phyloP scores from a whole-genome alignment of 306 rosid genomes.

The Sophora flavescens region DNA sequence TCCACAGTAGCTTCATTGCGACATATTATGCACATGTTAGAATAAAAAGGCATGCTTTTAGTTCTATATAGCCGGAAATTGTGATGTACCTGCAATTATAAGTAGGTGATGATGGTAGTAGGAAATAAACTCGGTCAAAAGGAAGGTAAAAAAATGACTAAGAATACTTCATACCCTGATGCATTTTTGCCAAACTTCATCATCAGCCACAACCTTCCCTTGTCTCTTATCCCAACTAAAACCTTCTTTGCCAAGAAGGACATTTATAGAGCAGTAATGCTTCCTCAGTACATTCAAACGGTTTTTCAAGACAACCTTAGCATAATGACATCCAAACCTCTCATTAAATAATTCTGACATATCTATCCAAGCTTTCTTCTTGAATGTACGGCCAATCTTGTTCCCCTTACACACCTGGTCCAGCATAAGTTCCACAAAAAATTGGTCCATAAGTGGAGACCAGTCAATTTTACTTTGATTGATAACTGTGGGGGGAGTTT shows the following conservation, averaged over 20 bases:
- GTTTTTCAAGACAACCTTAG: conserved; percentile 63
- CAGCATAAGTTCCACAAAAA: conserved; percentile 62
- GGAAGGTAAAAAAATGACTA: neutral
- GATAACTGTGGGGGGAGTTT: neutral
- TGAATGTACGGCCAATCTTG: conserved; percentile 55
- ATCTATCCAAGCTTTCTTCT: conserved; percentile 60
- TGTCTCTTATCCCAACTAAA: conserved; percentile 60
- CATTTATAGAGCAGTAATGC: conserved; percentile 54
- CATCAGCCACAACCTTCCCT: conserved; percentile 62
- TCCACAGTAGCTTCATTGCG: conserved; percentile 48
- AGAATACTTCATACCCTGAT: conserved; percentile 50
- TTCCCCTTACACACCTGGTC: conserved; percentile 60
- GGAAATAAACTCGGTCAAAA: conserved; percentile 25
- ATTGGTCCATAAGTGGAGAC: conserved; percentile 59
- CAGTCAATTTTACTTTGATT: conserved; percentile 52
- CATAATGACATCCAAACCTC: conserved; percentile 50
- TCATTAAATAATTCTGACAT: conserved; percentile 58
- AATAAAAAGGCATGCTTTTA: conserved; percentile 61
- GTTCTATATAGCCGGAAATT: conserved; percentile 53
- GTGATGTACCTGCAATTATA: conserved; percentile 57
- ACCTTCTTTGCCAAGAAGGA: conserved; percentile 59
- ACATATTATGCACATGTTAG: conserved; percentile 56
- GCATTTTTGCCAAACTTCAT: conserved; percentile 56
- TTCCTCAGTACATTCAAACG: conserved; percentile 59
- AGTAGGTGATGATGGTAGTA: conserved; percentile 14